Base-by-base conservation (phyloP, 2,329 filamentous ascomycete genomes). In the Periglandula ipomoeae region DNA sequence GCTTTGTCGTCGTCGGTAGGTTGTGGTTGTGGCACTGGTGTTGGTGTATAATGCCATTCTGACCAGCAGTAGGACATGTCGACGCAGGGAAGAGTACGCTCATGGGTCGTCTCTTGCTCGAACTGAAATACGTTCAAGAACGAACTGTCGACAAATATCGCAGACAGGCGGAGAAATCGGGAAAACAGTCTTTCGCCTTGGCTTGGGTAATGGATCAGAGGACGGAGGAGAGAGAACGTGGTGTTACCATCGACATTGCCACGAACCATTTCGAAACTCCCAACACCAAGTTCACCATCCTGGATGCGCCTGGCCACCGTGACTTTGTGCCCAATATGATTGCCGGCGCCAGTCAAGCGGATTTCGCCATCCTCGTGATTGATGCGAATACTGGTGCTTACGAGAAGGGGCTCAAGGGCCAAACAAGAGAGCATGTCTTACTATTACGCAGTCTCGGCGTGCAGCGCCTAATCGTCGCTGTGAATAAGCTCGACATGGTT, bases 271-370 rank as follows among this genome's bases (percentile, higher is more conserved):
- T 98, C 61, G 87, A 94, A 62, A 98, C 94, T 0, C 82, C 87
- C 1, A 85, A 78, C 46, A 93, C 89, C 0, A 79, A 78, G 10
- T 97, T 97, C 61, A 97, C 93, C 1, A 95, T 98, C 41, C 75
- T 98, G 4, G 93, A 98, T 63, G 91, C 93, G 0, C 93, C 93
- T 0, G 93, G 93, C 0, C 93, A 98, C 66, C 80, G 84, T 52
- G 93, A 98, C 63, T 98, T 97, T 62, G 89, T 98, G 19, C 93
- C 93, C 1, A 98, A 96, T 65, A 98, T 98, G 93, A 96, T 98
- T 63, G 91, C 91, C 2, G 93, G 93, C 13, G 89, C 91, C 3
- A 93, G 87, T 51, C 91, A 96, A 67, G 94, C 93, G 9, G 93
- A 98, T 64, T 93, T 97, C 65, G 93, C 90, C 0, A 85, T 98